phyloP scores from a whole-genome alignment of 768 basidiomycete species.

The Rhizopogon rudus region DNA sequence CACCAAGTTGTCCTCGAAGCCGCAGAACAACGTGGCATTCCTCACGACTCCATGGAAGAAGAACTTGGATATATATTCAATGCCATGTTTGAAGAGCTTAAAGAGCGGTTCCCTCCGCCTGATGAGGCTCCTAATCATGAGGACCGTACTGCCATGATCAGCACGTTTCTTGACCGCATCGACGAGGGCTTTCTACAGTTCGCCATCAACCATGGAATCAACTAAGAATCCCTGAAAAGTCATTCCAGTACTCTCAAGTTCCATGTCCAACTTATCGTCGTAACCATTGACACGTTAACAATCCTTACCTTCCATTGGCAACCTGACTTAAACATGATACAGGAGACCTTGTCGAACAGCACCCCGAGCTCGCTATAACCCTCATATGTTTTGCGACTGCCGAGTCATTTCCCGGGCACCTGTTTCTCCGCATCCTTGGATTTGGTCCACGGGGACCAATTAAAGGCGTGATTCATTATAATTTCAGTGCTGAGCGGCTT shows the following conservation, averaged over 20 bases:
- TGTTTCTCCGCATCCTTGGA: conserved; percentile 22
- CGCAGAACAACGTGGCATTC: neutral
- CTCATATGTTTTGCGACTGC: conserved; percentile 16
- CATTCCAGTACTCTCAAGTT: conserved; percentile 21
- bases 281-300: conserved; percentile 15
- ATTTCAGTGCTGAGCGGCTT: neutral
- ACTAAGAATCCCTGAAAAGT: conserved; percentile 16
- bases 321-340: neutral
- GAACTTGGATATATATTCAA: conserved; percentile 10
- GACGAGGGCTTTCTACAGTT: conserved; percentile 22
- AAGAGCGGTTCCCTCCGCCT: conserved; percentile 23
- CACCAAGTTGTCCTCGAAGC: neutral
- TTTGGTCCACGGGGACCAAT: conserved; percentile 28
- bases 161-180: conserved; percentile 16
- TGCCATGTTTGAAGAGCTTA: conserved; percentile 20
- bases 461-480: conserved; percentile 20
- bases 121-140: conserved; percentile 26
- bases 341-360: conserved; percentile 34
- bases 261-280: conserved; percentile 15
- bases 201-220: conserved; percentile 15
- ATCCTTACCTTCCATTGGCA: neutral
- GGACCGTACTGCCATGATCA: conserved; percentile 17
- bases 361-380: conserved; percentile 22
- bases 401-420: conserved; percentile 9
- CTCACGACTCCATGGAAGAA: conserved; percentile 11